Evolutionary conservation across 2,329 filamentous ascomycete species (phyloP).

Genomic region (Stenocarpella maydis): DNA sequence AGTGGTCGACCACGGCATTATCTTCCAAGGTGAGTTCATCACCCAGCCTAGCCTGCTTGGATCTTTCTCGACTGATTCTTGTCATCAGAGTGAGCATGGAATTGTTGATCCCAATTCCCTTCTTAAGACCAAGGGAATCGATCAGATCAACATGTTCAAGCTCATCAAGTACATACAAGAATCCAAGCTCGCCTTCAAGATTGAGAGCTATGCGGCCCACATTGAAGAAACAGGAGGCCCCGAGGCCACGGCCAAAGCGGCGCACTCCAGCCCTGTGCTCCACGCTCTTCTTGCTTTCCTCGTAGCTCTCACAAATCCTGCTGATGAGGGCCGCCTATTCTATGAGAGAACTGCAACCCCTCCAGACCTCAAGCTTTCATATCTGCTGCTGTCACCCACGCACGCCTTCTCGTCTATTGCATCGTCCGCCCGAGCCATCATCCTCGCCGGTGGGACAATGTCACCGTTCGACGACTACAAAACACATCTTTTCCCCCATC

Average conservation of each 20-base stretch:
- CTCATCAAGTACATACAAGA: constrained; percentile 87
- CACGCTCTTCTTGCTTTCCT: constrained; percentile 71
- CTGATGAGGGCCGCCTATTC: constrained; percentile 73
- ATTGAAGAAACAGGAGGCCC: constrained; percentile 55
- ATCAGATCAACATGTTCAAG: constrained; percentile 95
- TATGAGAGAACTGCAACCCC: constrained; percentile 56
- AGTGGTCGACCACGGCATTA: constrained; percentile 68
- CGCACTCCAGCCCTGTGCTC: constrained; percentile 62
- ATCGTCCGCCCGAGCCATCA: constrained; percentile 82
- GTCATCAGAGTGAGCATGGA: constrained; percentile 62
- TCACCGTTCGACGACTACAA: constrained; percentile 94
- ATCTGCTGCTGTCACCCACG: constrained; percentile 89
- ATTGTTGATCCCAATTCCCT: constrained; percentile 76
- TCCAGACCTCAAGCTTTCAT: constrained; percentile 72
- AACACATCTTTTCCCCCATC: constrained; percentile 82
- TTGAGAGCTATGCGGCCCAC: constrained; percentile 84
- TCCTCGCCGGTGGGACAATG: constrained; percentile 96
- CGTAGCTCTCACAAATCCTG: constrained; percentile 84
- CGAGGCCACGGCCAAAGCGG: constrained; percentile 61
- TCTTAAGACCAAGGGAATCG: constrained; percentile 83
- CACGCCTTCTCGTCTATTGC: constrained; percentile 91
- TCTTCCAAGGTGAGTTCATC: constrained; percentile 53
- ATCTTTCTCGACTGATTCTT: not conserved
- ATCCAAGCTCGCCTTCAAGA: constrained; percentile 92
- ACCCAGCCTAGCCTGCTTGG: constrained; percentile 5